Conservation (phyloP, 768 basidiomycete genomes). For the Lentinus tigrinus region DNA sequence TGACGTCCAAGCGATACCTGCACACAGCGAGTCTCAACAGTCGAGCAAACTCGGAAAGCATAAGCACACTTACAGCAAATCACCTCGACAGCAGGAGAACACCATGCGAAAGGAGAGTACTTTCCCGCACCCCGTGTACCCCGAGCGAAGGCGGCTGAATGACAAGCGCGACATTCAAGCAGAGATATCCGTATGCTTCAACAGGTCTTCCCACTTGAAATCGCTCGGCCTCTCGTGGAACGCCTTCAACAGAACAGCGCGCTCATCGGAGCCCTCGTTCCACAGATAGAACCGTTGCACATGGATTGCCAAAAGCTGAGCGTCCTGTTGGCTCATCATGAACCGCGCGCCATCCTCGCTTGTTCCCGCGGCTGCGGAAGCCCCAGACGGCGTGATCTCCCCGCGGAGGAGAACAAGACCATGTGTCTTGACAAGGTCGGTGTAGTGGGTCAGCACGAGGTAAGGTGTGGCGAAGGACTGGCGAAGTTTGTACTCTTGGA, state of each 20-base stretch:
- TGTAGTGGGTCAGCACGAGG: conserved; percentile 87
- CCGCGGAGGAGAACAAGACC: conserved; percentile 85
- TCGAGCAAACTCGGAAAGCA: too few species aligned
- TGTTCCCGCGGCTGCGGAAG: conserved; percentile 37
- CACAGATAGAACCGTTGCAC: conserved; percentile 87
- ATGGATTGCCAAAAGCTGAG: conserved; percentile 76
- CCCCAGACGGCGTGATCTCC: conserved; percentile 77
- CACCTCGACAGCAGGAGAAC: too few species aligned
- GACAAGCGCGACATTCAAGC: not conserved
- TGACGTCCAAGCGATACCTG: not conserved
- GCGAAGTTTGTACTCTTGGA: conserved; percentile 90
- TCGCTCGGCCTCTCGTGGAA: conserved; percentile 80
- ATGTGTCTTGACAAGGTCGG: conserved; percentile 80
- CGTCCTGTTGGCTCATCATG: conserved; percentile 75
- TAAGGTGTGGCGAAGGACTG: conserved; percentile 87
- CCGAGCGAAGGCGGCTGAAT: not conserved
- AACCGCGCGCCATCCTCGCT: conserved; percentile 44
- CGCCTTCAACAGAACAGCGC: conserved; percentile 52
- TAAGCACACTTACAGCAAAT: not conserved
- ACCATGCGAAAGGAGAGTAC: too few species aligned
- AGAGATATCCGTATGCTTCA: conserved; percentile 44
- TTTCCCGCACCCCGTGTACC: not conserved
- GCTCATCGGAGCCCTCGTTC: conserved; percentile 37
- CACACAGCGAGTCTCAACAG: not conserved
- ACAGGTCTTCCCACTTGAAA: conserved; percentile 81